Base-by-base conservation (phyloP, 2,329 filamentous ascomycete species). In the Pseudocercospora vitis region DNA sequence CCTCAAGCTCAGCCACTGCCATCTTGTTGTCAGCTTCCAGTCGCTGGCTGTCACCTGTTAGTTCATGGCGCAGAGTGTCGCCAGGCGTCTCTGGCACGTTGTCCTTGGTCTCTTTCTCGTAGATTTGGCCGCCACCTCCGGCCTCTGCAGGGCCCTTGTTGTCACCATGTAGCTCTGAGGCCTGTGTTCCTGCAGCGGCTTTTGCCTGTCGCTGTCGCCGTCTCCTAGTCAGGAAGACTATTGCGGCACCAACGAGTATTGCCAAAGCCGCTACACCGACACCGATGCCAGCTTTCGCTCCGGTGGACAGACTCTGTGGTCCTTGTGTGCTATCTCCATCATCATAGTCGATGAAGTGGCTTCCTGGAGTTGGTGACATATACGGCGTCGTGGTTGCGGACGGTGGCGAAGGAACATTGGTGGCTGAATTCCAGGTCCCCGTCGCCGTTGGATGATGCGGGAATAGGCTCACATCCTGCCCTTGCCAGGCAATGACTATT, bases 401-500 rank as follows among this genome's bases (percentile, higher is more conserved):
- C 16, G 33, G 33, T 16, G 33, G 33, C 33, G 33, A 37, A n/a
- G 33, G 33, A 37, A 37, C 33, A 9, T 37, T 37, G 8, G 33
- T 37, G 33, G 33, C 33, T 16, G 19, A n/a, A 37, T 47, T 53
- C 45, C 44, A 49, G 50, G 37, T 56, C n/a, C 46, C 46, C 21
- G 16, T 42, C 14, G 26, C 28, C 6, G 24, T 48, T 11, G 33
- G 33, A 18, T 37, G 33, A 37, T 37, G 33, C 16, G 33, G 33
- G 16, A 37, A 37, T 16, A 37, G 12, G 33, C 33, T 37, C 37
- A 56, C 28, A 40, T 56, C 50, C 14, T 31, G 32, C 21, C 46
- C 50, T 33, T 52, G 35, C 54, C 54, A 56, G 0, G 50, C 50
- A 18, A 56, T 50, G n/a, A 53, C 32, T 12, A 53, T 50, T 1